These are phyloP conservation scores for Aspergillus arachidicola DNA, from an alignment of 2,329 filamentous ascomycete species.

Conservation along the genomic window DNA sequence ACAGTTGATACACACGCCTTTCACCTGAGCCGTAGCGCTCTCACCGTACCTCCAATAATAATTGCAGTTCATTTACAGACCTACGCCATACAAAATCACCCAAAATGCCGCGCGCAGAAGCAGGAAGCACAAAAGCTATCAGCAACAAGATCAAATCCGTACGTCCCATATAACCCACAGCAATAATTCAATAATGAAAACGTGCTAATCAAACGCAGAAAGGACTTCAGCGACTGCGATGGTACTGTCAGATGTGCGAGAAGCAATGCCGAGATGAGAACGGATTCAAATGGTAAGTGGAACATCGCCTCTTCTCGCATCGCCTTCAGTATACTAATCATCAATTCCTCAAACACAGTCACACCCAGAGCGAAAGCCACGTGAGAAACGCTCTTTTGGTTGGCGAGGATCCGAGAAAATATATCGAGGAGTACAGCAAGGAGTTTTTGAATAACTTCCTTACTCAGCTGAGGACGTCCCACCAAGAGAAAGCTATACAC, in stretches of 20 bases:
- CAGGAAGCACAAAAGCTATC: constrained; percentile 86
- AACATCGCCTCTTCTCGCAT: too few relatives aligned
- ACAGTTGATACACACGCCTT: neutral
- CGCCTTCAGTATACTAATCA: neutral
- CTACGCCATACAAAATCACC: neutral
- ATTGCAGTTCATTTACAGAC: neutral
- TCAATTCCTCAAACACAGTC: constrained; percentile 50
- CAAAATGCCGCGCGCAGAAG: constrained; percentile 88
- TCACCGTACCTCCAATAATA: neutral
- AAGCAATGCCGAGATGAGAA: constrained; percentile 81
- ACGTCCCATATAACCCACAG: constrained; percentile 52
- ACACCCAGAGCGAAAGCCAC: constrained; percentile 81
- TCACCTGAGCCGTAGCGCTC: neutral
- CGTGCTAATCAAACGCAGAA: constrained; percentile 30
- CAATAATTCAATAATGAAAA: neutral
- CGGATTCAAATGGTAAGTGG: constrained; percentile 69
- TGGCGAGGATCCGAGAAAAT: constrained; percentile 82
- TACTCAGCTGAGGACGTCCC: constrained; percentile 73
- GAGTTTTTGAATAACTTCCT: constrained; percentile 83
- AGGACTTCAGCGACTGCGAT: constrained; percentile 74
- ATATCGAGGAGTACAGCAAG: constrained; percentile 77
- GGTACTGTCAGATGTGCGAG: constrained; percentile 87
- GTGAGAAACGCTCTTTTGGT: constrained; percentile 87
- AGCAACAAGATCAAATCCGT: constrained; percentile 83
- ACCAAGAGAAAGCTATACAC: constrained; percentile 87